Percentiles rank a stretch among this genome's conserved stretches.
phyloP scores from a whole-genome alignment of 768 basidiomycete genomes.

The Suillus placidus region DNA sequence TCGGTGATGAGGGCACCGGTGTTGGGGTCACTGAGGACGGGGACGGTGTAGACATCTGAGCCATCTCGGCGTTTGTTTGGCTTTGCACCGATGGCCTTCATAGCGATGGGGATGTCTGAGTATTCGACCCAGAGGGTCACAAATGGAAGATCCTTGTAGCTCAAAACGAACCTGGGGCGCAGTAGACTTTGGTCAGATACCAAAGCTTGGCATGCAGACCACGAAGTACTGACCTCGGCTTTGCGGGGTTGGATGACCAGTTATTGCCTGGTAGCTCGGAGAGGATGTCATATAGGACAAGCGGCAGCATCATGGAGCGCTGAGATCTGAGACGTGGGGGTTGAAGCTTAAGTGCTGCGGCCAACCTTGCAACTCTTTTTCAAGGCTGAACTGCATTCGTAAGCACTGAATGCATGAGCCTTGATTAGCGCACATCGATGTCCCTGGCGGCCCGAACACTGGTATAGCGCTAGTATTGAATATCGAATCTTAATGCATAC shows the following conservation, averaged over 20 bases:
- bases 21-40: slow-evolving; percentile 38
- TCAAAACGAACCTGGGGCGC: slow-evolving; percentile 31
- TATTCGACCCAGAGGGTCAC: slow-evolving; percentile 39
- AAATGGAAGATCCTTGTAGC: slow-evolving; percentile 38
- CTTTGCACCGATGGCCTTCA: slow-evolving; percentile 31
- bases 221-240: slow-evolving; percentile 33
- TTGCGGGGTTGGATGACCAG: slow-evolving; percentile 44
- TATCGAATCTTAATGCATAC: not conserved
- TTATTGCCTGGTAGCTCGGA: slow-evolving; percentile 30
- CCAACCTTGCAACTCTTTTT: not conserved
- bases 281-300: slow-evolving; percentile 42
- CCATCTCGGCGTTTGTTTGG: slow-evolving; percentile 24
- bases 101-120: slow-evolving; percentile 32
- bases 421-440: not conserved
- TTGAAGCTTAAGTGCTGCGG: not conserved
- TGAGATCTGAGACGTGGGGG: not conserved
- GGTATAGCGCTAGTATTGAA: not conserved
- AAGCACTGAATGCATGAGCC: not conserved
- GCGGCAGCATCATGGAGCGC: slow-evolving; percentile 22
- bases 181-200: not conserved
- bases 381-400: not conserved
- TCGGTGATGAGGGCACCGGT: slow-evolving; percentile 34
- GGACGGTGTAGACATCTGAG: slow-evolving; percentile 32
- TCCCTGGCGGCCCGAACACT: no score
- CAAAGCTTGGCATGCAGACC: not conserved